These are phyloP conservation scores for Guadua angustifolia DNA, from an alignment of 176 grass and related monocot species.

Conservation along the genomic window DNA sequence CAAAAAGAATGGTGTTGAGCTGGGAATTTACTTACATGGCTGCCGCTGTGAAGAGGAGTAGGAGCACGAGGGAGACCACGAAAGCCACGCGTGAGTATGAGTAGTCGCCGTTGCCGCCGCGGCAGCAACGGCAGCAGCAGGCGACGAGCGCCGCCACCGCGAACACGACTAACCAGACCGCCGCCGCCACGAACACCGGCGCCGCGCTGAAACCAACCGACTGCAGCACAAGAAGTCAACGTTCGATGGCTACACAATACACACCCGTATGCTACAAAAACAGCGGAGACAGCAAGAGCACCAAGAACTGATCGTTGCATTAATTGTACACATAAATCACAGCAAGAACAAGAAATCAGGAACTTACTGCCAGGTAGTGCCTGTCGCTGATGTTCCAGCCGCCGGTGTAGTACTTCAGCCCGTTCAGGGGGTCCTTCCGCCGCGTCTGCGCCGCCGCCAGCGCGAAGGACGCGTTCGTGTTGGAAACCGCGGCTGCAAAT, in stretches of 20 bases:
- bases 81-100: slow-evolving; percentile 58
- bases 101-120: slow-evolving; percentile 35
- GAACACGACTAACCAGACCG: slow-evolving; percentile 62
- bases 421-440: slow-evolving; percentile 75
- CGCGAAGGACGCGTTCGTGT: slow-evolving; percentile 40
- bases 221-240: slow-evolving; percentile 43
- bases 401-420: slow-evolving; percentile 65
- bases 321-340: neutral
- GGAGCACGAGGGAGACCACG: slow-evolving; percentile 46
- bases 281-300: no score
- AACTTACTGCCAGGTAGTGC: slow-evolving; percentile 81
- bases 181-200: slow-evolving; percentile 60
- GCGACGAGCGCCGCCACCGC: slow-evolving; percentile 45
- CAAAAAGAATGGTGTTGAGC: neutral
- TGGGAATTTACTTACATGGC: slow-evolving; percentile 48
- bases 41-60: slow-evolving; percentile 47
- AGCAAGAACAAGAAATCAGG: neutral
- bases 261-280: no score
- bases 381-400: slow-evolving; percentile 93
- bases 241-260: neutral
- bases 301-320: neutral
- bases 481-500: slow-evolving; percentile 17
- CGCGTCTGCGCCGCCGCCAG: slow-evolving; percentile 71
- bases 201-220: slow-evolving; percentile 77
- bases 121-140: slow-evolving; percentile 54